A percentile compares a stretch with the other conserved stretches of the same genome.
Evolutionary conservation across 2,329 filamentous ascomycete genomes (phyloP).

Genomic region (Claviceps monticola): DNA sequence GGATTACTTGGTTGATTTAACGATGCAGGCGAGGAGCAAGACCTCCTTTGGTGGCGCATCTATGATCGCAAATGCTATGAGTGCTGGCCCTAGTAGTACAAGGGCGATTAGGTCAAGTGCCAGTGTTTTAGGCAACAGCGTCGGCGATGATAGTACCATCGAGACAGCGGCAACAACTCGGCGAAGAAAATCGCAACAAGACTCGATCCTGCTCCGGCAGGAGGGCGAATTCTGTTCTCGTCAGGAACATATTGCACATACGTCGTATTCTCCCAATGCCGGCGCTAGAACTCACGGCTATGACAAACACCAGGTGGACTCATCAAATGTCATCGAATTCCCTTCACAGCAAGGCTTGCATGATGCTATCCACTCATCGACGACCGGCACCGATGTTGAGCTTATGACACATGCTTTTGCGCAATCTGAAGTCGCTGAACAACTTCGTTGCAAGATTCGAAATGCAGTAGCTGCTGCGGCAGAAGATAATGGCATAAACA

Average conservation of each 20-base stretch:
- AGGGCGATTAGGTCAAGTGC: conserved; percentile 81
- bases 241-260: conserved; percentile 49
- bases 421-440: conserved; percentile 61
- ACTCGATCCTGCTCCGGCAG: conserved; percentile 75
- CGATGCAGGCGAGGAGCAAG: conserved; percentile 75
- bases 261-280: conserved; percentile 46
- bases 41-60: conserved; percentile 41
- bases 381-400: conserved; percentile 65
- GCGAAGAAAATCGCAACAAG: conserved; percentile 55
- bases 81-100: conserved; percentile 72
- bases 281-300: conserved; percentile 36
- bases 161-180: conserved; percentile 46
- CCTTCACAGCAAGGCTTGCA: conserved; percentile 58
- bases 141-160: conserved; percentile 51
- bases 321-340: conserved; percentile 31
- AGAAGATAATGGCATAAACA: conserved; percentile 50
- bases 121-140: conserved; percentile 64
- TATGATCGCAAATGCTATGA: conserved; percentile 40
- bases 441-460: conserved; percentile 66
- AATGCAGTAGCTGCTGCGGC: conserved; percentile 51
- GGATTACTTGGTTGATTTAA: conserved; percentile 92
- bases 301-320: conserved; percentile 37
- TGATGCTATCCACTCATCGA: conserved; percentile 44
- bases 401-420: conserved; percentile 62
- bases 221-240: conserved; percentile 84